Conservation (phyloP, 192 early-diverging fungal species). For the Backusella liffmaniae region DNA sequence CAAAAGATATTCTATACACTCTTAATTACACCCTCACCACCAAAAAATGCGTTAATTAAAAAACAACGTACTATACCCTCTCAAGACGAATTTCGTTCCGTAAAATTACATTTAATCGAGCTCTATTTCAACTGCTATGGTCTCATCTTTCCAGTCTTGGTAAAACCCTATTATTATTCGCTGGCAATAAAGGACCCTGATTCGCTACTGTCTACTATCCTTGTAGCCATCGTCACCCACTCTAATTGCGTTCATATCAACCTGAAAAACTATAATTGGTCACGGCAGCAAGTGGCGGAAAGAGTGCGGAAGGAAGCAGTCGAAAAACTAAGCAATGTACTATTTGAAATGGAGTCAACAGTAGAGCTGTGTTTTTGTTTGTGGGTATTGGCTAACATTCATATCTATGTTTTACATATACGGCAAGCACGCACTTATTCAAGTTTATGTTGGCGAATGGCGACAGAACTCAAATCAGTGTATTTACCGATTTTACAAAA, state of each 20-base stretch:
- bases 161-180: background rate
- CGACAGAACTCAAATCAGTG: slow-evolving; percentile 13
- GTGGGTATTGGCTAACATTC: background rate
- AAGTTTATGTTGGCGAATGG: slow-evolving; percentile 21
- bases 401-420: background rate
- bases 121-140: slow-evolving; percentile 2
- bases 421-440: slow-evolving; percentile 15
- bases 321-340: background rate
- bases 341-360: slow-evolving; percentile 13
- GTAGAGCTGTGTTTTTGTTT: slow-evolving; percentile 5
- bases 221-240: background rate
- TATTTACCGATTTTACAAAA: slow-evolving; percentile 13
- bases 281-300: slow-evolving; percentile 3
- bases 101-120: background rate
- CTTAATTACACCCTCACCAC: background rate
- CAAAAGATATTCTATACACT: slow-evolving; percentile 3
- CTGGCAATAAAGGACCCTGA: background rate
- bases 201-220: slow-evolving; percentile 9
- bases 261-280: background rate
- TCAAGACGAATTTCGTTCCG: background rate
- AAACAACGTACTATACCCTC: background rate
- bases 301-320: background rate
- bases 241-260: slow-evolving; percentile 11
- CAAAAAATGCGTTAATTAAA: background rate
- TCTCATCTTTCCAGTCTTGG: background rate